Evolutionary conservation across 768 basidiomycete genomes (phyloP), one percentile per base, ranked within the genome.

Genomic region (Cyathus striatus): DNA sequence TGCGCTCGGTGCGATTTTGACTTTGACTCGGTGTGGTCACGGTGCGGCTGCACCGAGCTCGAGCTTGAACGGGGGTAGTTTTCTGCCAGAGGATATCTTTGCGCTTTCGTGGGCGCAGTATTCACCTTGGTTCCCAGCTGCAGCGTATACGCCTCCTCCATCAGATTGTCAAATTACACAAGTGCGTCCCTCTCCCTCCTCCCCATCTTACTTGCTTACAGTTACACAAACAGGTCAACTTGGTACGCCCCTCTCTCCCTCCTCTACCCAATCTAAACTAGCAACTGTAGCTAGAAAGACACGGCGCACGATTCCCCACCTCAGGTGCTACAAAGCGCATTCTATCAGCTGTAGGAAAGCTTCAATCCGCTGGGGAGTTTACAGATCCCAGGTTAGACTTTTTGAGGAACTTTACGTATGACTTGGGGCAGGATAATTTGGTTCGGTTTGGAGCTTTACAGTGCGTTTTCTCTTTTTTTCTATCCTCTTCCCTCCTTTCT

Each of bases 231-330:
- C 27, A 30, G 27, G 27, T 30, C n/a, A 30, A 30, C 27, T 9
- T 30, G 7, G 27, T 30, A 30, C 27, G 27, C n/a, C 7, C 9
- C 27, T 30, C 27, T 30, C 27, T 50, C 47, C 32, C 49, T 49
- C 10, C 23, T 22, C 21, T 44, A 51, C 6, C n/a, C n/a, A n/a
- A 53, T 35, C 48, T 45, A 17, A 43, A 45, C 4, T 36, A 36
- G 20, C 10, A 9, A 10, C 23, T 40, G 33, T 43, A 90, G 88
- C 65, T 93, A 6, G 83, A 90, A 61, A 71, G 90, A 9, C 90
- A 93, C 53, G 89, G 88, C 2, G 79, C 86, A 1, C 78, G 90
- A 23, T 90, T 72, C 51, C 90, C 90, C 0, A 90, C 88, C 0
- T 49, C 55, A 0, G 67, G 69, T 2, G 70, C 76, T 9, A 10